phyloP scores from a whole-genome alignment of 371 early-diverging fungal species.

The Caulochytrium protostelioides region DNA sequence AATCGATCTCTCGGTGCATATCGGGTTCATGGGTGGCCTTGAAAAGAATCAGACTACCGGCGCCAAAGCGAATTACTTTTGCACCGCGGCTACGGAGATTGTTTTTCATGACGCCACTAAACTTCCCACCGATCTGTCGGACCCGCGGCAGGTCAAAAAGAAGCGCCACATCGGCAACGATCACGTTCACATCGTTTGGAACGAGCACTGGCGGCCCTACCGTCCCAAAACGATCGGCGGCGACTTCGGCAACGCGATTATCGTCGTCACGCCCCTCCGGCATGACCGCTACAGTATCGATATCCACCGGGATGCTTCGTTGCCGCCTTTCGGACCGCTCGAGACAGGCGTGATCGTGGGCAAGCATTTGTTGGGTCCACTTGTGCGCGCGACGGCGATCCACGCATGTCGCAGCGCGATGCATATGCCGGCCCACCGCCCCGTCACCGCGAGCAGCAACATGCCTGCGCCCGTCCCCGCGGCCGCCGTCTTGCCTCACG shows the following conservation, averaged over 20 bases:
- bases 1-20: slow-evolving; percentile 57
- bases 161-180: slow-evolving; percentile 97
- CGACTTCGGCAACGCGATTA: slow-evolving; percentile 88
- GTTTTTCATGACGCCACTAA: slow-evolving; percentile 75
- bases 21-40: slow-evolving; percentile 71
- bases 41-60: slow-evolving; percentile 63
- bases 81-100: slow-evolving; percentile 58
- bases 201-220: slow-evolving; percentile 69
- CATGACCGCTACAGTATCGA: slow-evolving; percentile 47
- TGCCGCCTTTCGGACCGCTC: slow-evolving; percentile 65
- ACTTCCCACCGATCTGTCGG: slow-evolving; percentile 65
- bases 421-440: slow-evolving; percentile 1
- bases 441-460: background rate
- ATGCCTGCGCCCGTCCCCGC: slow-evolving; percentile 1
- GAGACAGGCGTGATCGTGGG: slow-evolving; percentile 60
- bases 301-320: slow-evolving; percentile 45
- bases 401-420: slow-evolving; percentile 28
- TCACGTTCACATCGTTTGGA: slow-evolving; percentile 91
- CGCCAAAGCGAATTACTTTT: slow-evolving; percentile 51
- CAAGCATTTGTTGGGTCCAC: slow-evolving; percentile 42
- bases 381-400: slow-evolving; percentile 66
- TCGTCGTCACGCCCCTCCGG: slow-evolving; percentile 59
- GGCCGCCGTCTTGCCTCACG: slow-evolving; percentile 19
- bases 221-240: slow-evolving; percentile 73
- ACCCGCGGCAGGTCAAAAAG: slow-evolving; percentile 69